Base-by-base conservation (phyloP, 306 rosid species). In the Astragalus membranaceus region DNA sequence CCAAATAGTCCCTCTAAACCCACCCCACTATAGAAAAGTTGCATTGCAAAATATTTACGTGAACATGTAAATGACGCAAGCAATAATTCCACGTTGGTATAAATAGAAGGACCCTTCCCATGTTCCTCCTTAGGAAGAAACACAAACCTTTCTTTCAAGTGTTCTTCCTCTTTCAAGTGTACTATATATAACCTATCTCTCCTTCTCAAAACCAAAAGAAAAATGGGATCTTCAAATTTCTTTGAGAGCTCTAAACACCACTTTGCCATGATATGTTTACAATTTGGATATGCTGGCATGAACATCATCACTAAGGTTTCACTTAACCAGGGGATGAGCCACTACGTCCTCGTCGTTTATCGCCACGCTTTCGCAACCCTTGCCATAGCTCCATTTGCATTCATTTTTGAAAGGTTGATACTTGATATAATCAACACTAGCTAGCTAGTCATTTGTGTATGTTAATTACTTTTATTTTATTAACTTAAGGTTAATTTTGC, bases 231-330 rank as follows among this genome's bases (percentile, higher is more conserved):
- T 43, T 79, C 73, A 26, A 77, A 72, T 6, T 85, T 84, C 52
- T 60, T 82, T 4, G 96, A 86, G 66, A 75, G 67, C 67, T 82
- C 93, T 0, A 94, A 94, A 83, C 95, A 89, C 63, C 85, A 94
- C 82, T 74, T 90, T 64, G 96, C 98, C 23, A 90, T 94, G 97
- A 90, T 88, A 15, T 84, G 89, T 3, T 64, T 94, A 3, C 97
- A 94, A 17, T 90, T 94, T 54, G 98, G 98, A 14, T 94, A 90
- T 42, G 96, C 97, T 2, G 98, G 97, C 10, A 94, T 94, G 97
- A 94, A 90, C 55, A 87, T 93, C 15, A 88, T 90, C 71, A 75
- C 96, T 13, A 93, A 93, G 78, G 88, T 88, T 42, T 93, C 98
- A 1, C 96, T 94, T 42, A 94, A 79, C 74, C 78, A 86, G 20